phyloP scores from a whole-genome alignment of 75 land plant genomes.

The Picea glauca region DNA sequence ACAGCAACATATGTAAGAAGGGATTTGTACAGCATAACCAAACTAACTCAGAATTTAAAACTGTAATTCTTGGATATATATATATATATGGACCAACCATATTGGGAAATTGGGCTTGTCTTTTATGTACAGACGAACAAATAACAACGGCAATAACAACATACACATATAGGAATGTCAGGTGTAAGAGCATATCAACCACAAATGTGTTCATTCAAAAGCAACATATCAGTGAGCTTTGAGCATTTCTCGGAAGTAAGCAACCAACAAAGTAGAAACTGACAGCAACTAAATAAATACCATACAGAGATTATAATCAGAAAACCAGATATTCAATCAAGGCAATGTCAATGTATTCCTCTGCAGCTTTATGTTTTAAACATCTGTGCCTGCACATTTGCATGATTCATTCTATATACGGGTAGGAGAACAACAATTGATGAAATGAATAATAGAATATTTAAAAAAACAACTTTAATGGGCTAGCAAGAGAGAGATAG shows the following conservation, averaged over 20 bases:
- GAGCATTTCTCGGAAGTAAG: background rate
- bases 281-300: background rate
- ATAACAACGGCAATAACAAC: background rate
- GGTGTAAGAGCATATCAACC: background rate
- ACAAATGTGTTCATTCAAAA: background rate
- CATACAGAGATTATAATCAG: background rate
- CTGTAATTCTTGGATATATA: background rate
- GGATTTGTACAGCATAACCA: background rate
- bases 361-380: background rate
- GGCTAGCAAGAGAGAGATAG: background rate
- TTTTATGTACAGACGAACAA: background rate
- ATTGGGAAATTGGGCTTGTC: background rate
- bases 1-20: background rate
- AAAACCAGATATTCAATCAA: background rate
- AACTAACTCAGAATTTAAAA: background rate
- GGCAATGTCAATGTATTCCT: background rate
- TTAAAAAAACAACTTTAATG: background rate
- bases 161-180: background rate
- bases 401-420: background rate
- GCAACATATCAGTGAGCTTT: background rate
- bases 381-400: background rate
- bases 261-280: background rate
- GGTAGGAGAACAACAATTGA: background rate
- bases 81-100: background rate
- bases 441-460: background rate